Evolutionary conservation across 1,139 yeast species (phyloP), one percentile per base, ranked within the genome.

Genomic region (Debaryomyces sp.): DNA sequence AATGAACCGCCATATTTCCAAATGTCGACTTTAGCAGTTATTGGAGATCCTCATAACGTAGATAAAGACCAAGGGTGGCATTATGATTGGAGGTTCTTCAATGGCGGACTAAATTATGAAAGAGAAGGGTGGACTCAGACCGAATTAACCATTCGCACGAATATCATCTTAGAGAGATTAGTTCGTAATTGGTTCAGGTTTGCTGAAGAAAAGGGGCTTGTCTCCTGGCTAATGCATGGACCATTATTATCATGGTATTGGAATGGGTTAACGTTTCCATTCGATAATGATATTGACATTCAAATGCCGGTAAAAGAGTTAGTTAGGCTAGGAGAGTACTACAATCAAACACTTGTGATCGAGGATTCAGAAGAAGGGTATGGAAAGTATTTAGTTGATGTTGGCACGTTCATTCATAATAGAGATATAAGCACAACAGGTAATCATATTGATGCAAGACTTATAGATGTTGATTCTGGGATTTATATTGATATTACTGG

Each of bases 21-120:
- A 44, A 61, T 56, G 50, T 55, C 62, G 1, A 58, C 63, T 6
- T 49, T 61, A 29, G 48, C 47, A 13, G 38, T 44, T 8, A 47
- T 47, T 18, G 35, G 30, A 8, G 64, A 60, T 45, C 46, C 48
- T 17, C 45, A 51, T 10, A 60, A 58, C 44, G 44, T 27, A 8
- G 61, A 52, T 39, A 48, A 55, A 15, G 64, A 61, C 45, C 46
- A 58, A 56, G 84, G 84, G 6, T 77, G 71, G 48, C 94, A 87
- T 62, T 84, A 85, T 59, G 92, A 87, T 63, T 82, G 83, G 80
- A 70, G 91, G 47, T 87, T 87, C 57, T 87, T 84, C 67, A 76
- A 77, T 52, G 85, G 87, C 6, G 62, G 62, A 18, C 54, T 61
- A 41, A 51, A 46, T 22, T 55, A 59, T 43, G 49, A 54, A 24